phyloP scores from a whole-genome alignment of 2,329 filamentous ascomycete genomes.

The Clarireedia monteithiana region DNA sequence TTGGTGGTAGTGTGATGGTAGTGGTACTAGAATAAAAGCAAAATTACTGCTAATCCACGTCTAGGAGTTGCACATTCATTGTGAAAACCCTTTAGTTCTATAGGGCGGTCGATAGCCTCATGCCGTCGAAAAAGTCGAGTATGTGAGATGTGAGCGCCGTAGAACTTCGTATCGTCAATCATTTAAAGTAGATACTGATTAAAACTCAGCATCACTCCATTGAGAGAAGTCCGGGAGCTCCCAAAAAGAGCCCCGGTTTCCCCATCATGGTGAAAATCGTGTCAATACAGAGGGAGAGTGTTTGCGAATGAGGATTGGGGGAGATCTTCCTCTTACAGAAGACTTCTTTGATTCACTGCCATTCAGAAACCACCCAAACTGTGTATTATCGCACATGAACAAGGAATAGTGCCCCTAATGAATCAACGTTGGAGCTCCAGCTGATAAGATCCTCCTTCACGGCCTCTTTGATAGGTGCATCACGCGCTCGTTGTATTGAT shows the following conservation, averaged over 20 bases:
- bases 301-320: not conserved
- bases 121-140: no score
- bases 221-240: no score
- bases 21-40: no score
- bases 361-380: not conserved
- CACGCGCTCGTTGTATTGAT: not conserved
- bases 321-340: not conserved
- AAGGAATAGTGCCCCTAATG: not conserved
- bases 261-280: not conserved
- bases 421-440: not conserved
- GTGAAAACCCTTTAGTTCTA: no score
- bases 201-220: no score
- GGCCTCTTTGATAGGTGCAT: not conserved
- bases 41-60: no score
- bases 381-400: not conserved
- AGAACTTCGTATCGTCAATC: no score
- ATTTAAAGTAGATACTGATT: no score
- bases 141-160: no score
- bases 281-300: not conserved
- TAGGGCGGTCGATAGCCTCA: no score
- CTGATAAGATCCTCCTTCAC: not conserved
- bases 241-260: not conserved
- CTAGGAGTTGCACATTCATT: no score
- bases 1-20: no score
- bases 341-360: not conserved